Conservation (phyloP, 495 filamentous ascomycete species). For the Tuber melanosporum region DNA sequence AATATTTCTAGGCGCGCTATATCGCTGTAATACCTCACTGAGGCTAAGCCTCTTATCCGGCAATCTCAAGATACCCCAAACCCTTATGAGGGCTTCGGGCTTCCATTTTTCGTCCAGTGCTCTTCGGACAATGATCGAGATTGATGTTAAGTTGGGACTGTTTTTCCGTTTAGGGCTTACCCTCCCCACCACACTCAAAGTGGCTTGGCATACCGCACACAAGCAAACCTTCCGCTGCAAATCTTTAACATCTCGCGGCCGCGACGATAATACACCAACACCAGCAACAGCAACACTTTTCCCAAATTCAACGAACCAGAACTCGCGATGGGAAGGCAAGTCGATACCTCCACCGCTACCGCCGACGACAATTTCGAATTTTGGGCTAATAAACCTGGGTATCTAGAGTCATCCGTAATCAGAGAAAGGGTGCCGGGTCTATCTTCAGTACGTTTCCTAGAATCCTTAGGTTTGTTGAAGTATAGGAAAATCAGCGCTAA, state of each 20-base stretch:
- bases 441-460: conserved; percentile 77
- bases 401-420: conserved; percentile 77
- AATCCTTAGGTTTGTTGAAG: conserved; percentile 22
- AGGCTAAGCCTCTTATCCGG: not conserved
- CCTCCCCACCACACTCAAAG: conserved; percentile 10
- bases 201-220: conserved; percentile 17
- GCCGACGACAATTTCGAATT: not conserved
- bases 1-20: not conserved
- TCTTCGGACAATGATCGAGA: conserved; percentile 3
- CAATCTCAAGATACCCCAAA: not conserved
- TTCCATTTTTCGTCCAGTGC: not conserved
- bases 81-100: not conserved
- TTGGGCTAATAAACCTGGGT: conserved; percentile 23
- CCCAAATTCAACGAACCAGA: conserved; percentile 27
- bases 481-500: conserved; percentile 45
- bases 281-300: conserved; percentile 25
- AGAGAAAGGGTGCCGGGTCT: conserved; percentile 95
- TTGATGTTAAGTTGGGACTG: conserved; percentile 21
- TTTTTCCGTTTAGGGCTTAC: conserved; percentile 17
- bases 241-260: conserved; percentile 17
- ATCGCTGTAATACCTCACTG: not conserved
- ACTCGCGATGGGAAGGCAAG: conserved; percentile 40
- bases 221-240: conserved; percentile 9
- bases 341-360: conserved; percentile 8
- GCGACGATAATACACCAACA: conserved; percentile 23